phyloP scores from a whole-genome alignment of 352 stramenopile genomes.

The Phytophthora ohioensis region DNA sequence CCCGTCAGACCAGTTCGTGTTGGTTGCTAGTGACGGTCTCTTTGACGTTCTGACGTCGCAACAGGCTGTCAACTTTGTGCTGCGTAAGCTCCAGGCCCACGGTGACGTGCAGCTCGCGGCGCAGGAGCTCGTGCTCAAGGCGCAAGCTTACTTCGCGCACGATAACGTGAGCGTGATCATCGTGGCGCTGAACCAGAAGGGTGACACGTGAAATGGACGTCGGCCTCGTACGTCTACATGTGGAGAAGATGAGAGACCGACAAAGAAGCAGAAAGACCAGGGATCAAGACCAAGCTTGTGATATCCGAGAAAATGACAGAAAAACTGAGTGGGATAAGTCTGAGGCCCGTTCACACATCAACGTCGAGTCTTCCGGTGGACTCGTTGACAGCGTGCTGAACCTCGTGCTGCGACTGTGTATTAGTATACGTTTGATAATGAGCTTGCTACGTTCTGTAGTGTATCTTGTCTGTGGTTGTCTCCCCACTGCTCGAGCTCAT shows the following conservation, averaged over 20 bases:
- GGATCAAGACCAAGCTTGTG: neutral
- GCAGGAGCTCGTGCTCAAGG: conserved; percentile 89
- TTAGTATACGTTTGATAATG: conserved; percentile 30
- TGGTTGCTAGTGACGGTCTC: conserved; percentile 92
- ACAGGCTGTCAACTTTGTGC: conserved; percentile 92
- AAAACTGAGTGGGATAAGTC: conserved; percentile 24
- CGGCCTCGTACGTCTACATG: conserved; percentile 21
- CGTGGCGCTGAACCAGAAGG: conserved; percentile 82
- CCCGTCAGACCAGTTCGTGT: conserved; percentile 87
- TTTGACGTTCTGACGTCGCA: conserved; percentile 93
- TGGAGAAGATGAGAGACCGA: conserved; percentile 29
- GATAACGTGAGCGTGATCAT: conserved; percentile 94
- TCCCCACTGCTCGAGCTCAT: conserved; percentile 37
- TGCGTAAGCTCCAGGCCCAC: conserved; percentile 87
- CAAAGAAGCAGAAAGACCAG: conserved; percentile 35
- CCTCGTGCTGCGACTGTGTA: conserved; percentile 8
- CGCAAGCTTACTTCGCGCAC: conserved; percentile 90
- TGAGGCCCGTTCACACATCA: neutral
- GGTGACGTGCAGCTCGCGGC: conserved; percentile 91
- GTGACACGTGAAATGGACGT: conserved; percentile 43
- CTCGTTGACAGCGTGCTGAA: neutral
- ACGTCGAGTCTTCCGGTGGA: conserved; percentile 37
- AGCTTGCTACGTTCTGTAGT: conserved; percentile 14
- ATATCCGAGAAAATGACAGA: conserved; percentile 11
- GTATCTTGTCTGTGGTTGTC: conserved; percentile 18